Evolutionary conservation across 2,329 filamentous ascomycete species (phyloP).

Genomic region (Phialemoniopsis sp.): DNA sequence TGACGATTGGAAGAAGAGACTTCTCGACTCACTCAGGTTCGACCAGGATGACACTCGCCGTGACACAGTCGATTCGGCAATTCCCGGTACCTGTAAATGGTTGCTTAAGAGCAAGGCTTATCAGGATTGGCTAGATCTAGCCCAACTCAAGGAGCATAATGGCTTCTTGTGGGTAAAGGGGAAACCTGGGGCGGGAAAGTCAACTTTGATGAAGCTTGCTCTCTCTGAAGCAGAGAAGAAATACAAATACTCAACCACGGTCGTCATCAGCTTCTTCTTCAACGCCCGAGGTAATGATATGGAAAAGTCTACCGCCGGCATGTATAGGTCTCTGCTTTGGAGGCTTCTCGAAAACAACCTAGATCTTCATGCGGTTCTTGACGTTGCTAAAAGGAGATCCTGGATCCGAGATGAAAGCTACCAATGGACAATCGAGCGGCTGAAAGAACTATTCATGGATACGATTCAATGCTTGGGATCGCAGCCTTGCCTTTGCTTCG

Average conservation of each 20-base stretch:
- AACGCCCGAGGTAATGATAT: constrained; percentile 35
- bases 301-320: constrained; percentile 36
- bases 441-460: constrained; percentile 9
- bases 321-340: constrained; percentile 43
- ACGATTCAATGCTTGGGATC: constrained; percentile 8
- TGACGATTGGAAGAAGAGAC: no score
- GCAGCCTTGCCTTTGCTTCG: constrained; percentile 14
- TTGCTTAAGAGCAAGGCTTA: constrained; percentile 17
- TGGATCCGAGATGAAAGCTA: no score
- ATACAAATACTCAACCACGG: neutral
- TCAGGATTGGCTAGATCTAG: constrained; percentile 22
- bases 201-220: constrained; percentile 35
- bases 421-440: constrained; percentile 5
- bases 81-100: no score
- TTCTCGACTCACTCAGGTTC: no score
- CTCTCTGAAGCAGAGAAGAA: constrained; percentile 12
- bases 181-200: constrained; percentile 35
- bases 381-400: no score
- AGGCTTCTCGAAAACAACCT: constrained; percentile 31
- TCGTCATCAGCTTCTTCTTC: constrained; percentile 39
- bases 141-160: constrained; percentile 16
- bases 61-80: no score
- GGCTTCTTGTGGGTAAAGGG: constrained; percentile 40
- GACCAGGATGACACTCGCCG: no score
- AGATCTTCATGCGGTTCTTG: constrained; percentile 23